Evolutionary conservation across 768 basidiomycete genomes (phyloP).

Genomic region (Pisolithus microcarpus): DNA sequence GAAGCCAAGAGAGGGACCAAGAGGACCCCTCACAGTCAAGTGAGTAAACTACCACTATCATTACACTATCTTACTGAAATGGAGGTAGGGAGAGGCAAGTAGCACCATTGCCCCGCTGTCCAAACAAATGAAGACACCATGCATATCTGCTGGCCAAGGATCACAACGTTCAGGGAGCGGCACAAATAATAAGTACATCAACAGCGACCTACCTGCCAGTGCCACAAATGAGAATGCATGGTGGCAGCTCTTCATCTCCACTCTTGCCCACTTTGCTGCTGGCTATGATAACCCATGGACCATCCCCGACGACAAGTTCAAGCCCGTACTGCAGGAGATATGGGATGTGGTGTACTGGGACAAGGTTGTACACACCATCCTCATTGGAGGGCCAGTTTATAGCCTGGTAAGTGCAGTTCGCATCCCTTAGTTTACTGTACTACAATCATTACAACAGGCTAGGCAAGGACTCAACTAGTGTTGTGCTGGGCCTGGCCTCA

Average conservation of each 20-base stretch:
- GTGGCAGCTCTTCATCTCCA: constrained; percentile 2
- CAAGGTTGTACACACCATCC: constrained; percentile 1
- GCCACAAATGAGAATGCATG: constrained; percentile 1
- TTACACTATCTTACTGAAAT: neutral
- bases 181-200: constrained; percentile 7
- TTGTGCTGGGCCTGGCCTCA: no score
- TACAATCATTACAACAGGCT: neutral
- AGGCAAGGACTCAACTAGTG: constrained; percentile 3
- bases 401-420: neutral
- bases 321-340: constrained; percentile 4
- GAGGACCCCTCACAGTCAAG: neutral
- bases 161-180: neutral
- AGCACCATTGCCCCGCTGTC: neutral
- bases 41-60: neutral
- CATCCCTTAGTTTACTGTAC: neutral
- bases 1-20: no score
- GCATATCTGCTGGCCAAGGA: neutral
- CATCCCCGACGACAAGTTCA: neutral
- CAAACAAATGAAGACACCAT: neutral
- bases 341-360: constrained; percentile 4
- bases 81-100: neutral
- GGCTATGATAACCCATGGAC: constrained; percentile 6
- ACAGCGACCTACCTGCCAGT: constrained; percentile 3
- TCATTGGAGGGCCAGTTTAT: neutral
- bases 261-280: constrained; percentile 3